Percentiles rank a stretch among this genome's conserved stretches.
These are phyloP conservation scores for Forsythia suspensa DNA, from an alignment of 257 asterid species.

Conservation along the genomic window DNA sequence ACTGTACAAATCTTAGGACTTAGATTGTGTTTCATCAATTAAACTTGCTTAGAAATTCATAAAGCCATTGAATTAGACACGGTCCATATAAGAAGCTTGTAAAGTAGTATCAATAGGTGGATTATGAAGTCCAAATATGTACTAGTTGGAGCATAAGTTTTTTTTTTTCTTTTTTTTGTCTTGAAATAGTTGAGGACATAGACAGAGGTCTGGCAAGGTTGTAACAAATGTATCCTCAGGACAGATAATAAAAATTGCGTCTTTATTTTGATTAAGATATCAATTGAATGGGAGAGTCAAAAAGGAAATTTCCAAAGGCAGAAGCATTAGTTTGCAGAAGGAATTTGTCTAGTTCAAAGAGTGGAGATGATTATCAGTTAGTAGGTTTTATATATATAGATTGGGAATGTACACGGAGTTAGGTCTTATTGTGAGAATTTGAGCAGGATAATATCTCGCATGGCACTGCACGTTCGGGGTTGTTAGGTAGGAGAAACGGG, in stretches of 20 bases:
- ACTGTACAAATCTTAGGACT: not conserved
- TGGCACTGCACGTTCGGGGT: not conserved
- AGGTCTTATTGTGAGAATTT: not conserved
- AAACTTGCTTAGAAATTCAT: not conserved
- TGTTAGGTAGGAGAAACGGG: not conserved
- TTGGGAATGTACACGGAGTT: not conserved
- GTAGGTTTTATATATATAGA: not conserved
- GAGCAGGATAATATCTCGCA: not conserved
- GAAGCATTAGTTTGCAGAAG: not conserved
- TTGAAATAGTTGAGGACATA: not conserved
- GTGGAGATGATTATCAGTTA: not conserved
- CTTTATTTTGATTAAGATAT: not conserved
- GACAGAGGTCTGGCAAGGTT: not conserved
- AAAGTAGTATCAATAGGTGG: not conserved
- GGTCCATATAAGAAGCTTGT: not conserved
- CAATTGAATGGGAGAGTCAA: not conserved
- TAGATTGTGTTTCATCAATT: not conserved
- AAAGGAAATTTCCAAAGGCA: not conserved
- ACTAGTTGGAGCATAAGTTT: not conserved
- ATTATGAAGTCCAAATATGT: not conserved
- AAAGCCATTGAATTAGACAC: not conserved
- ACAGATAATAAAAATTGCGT: not conserved
- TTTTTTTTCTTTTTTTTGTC: not conserved
- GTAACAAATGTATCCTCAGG: not conserved
- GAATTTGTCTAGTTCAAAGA: not conserved